phyloP scores from a whole-genome alignment of 2,329 filamentous ascomycete species.

The Diaporthe vexans region DNA sequence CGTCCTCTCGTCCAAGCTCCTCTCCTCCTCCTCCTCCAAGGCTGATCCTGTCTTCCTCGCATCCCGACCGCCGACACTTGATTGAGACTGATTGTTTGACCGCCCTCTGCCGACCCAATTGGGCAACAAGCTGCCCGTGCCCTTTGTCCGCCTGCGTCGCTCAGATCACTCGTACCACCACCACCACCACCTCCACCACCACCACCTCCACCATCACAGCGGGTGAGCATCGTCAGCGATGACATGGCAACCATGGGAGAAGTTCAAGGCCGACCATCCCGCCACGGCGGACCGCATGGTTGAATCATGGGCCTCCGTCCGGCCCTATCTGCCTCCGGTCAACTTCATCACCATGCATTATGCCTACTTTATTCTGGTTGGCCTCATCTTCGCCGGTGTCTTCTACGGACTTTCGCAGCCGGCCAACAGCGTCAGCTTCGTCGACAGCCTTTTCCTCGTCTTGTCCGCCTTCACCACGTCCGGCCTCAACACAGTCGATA shows the following conservation, averaged over 20 bases:
- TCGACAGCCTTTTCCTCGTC: conserved; percentile 74
- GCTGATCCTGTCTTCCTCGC: neutral
- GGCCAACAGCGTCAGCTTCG: conserved; percentile 66
- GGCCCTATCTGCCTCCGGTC: conserved; percentile 55
- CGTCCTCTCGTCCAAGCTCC: conserved; percentile 7
- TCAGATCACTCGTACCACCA: no score
- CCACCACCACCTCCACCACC: neutral
- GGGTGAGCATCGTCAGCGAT: conserved; percentile 8
- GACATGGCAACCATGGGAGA: conserved; percentile 27
- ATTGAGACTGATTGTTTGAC: neutral
- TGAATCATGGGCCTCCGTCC: conserved; percentile 20
- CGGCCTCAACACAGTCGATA: conserved; percentile 74
- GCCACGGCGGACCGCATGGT: conserved; percentile 22
- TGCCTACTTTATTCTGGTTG: conserved; percentile 72
- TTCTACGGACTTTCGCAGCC: conserved; percentile 71
- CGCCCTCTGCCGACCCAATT: neutral
- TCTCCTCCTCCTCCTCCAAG: neutral
- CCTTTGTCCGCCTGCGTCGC: no score
- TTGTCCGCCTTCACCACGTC: conserved; percentile 77
- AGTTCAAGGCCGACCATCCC: conserved; percentile 23
- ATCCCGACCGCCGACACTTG: neutral
- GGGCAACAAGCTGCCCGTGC: conserved; percentile 7
- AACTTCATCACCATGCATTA: conserved; percentile 78
- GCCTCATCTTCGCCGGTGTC: conserved; percentile 68
- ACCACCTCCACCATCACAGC: neutral